A percentile compares a stretch with the other conserved stretches of the same genome.
These are phyloP conservation scores for Umbellularia californica DNA, from an alignment of 164 flowering plant genomes.

Conservation along the genomic window DNA sequence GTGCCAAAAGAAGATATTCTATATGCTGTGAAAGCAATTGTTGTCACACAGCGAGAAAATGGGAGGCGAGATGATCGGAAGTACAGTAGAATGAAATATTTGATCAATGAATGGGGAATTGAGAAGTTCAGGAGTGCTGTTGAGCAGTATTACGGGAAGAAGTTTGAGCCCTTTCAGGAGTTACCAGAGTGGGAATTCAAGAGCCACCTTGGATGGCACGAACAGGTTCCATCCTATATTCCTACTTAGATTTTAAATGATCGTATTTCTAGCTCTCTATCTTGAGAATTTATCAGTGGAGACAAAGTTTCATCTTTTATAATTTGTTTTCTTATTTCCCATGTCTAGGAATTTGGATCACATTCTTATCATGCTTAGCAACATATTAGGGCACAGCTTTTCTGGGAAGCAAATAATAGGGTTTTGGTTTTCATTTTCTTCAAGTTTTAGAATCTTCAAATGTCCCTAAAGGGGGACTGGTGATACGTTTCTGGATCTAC, in stretches of 20 bases:
- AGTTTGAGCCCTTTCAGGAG: slow-evolving; percentile 75
- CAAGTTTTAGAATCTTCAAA: too few relatives aligned
- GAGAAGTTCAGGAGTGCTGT: slow-evolving; percentile 90
- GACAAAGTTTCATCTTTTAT: neutral
- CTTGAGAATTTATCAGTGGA: neutral
- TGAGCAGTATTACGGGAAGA: slow-evolving; percentile 93
- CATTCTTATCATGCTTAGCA: neutral
- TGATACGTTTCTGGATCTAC: neutral
- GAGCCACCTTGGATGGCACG: slow-evolving; percentile 96
- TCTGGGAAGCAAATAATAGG: neutral
- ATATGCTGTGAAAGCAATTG: slow-evolving; percentile 95
- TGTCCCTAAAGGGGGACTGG: too few relatives aligned
- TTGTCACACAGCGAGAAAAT: slow-evolving; percentile 92
- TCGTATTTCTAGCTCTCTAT: neutral
- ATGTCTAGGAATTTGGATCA: too few relatives aligned
- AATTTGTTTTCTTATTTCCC: too few relatives aligned
- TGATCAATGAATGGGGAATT: slow-evolving; percentile 91
- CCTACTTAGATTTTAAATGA: neutral
- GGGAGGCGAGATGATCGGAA: slow-evolving; percentile 97
- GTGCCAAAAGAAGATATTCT: slow-evolving; percentile 94
- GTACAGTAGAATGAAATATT: slow-evolving; percentile 95
- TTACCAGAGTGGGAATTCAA: slow-evolving; percentile 96
- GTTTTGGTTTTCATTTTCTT: neutral
- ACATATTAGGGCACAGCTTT: neutral
- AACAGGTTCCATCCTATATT: slow-evolving; percentile 54